Conservation (phyloP, 192 early-diverging fungal genomes). For the Linnemannia elongata region DNA sequence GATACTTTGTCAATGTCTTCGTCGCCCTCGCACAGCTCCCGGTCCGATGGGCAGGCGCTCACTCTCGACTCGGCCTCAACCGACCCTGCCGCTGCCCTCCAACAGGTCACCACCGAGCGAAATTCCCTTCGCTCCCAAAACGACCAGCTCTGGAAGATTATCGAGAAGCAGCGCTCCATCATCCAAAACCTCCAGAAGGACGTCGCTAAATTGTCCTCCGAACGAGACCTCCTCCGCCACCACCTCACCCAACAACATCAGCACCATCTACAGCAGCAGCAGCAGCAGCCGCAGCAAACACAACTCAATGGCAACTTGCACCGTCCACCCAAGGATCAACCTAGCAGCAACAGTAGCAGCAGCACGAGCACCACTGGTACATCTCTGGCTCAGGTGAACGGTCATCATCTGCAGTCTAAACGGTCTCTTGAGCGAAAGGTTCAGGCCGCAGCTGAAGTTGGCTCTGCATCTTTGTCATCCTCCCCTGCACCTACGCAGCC, state of each 20-base stretch:
- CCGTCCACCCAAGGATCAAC: neutral
- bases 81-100: constrained; percentile 24
- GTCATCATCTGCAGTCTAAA: constrained; percentile 33
- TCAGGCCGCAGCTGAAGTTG: constrained; percentile 12
- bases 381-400: constrained; percentile 10
- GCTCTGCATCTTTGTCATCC: neutral
- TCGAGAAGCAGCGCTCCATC: constrained; percentile 89
- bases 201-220: constrained; percentile 54
- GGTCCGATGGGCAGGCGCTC: constrained; percentile 30
- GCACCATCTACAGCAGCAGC: constrained; percentile 4
- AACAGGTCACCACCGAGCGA: constrained; percentile 69
- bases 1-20: constrained; percentile 28
- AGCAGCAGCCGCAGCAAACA: constrained; percentile 3
- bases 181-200: constrained; percentile 90
- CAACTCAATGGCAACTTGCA: neutral
- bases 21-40: constrained; percentile 43
- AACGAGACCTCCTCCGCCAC: constrained; percentile 58
- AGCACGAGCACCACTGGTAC: constrained; percentile 8
- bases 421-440: constrained; percentile 22
- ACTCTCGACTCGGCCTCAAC: constrained; percentile 5
- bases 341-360: neutral
- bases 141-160: constrained; percentile 91
- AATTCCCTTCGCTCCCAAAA: constrained; percentile 85
- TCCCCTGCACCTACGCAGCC: neutral
- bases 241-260: constrained; percentile 30